A percentile compares a stretch with the other conserved stretches of the same genome.
phyloP scores from a whole-genome alignment of 352 stramenopile genomes.

The Phytophthora palmivora region DNA sequence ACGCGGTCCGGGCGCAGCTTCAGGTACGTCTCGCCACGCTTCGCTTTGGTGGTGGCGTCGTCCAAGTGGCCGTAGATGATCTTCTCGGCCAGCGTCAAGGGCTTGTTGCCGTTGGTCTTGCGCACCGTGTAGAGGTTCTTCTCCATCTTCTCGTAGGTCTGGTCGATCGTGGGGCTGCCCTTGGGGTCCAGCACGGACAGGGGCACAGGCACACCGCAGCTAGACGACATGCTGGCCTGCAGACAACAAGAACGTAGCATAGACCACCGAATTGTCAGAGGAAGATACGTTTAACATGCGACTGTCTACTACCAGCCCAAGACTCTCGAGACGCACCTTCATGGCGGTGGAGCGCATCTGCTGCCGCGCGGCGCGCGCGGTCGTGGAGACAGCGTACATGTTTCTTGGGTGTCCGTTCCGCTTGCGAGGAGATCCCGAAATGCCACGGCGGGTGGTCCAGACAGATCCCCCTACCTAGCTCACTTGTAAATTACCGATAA shows the following conservation, averaged over 20 bases:
- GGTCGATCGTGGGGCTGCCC: conserved; percentile 92
- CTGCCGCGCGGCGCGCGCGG: conserved; percentile 66
- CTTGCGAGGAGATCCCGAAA: conserved; percentile 82
- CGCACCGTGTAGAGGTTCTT: conserved; percentile 90
- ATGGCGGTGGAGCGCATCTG: conserved; percentile 69
- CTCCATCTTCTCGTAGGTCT: conserved; percentile 94
- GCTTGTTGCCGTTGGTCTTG: conserved; percentile 90
- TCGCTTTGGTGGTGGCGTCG: conserved; percentile 80
- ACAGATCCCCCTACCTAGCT: conserved; percentile 13
- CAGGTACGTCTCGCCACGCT: conserved; percentile 92
- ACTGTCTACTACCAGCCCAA: conserved; percentile 4
- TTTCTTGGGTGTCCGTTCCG: conserved; percentile 39
- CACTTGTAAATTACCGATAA: conserved; percentile 40
- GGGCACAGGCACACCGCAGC: conserved; percentile 76
- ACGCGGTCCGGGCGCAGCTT: conserved; percentile 94
- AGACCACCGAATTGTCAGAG: conserved; percentile 24
- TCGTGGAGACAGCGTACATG: conserved; percentile 72
- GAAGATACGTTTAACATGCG: conserved; percentile 32
- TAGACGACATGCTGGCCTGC: conserved; percentile 76
- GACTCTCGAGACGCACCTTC: conserved; percentile 47
- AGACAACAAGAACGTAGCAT: conserved; percentile 6
- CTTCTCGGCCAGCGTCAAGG: conserved; percentile 94
- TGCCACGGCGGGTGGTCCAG: conserved; percentile 43
- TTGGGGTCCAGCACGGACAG: conserved; percentile 91
- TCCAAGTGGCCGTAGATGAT: conserved; percentile 96